A percentile compares a stretch with the other conserved stretches of the same genome.
Conservation (phyloP, 163 green algal species). For the Scenedesmus sp. region DNA sequence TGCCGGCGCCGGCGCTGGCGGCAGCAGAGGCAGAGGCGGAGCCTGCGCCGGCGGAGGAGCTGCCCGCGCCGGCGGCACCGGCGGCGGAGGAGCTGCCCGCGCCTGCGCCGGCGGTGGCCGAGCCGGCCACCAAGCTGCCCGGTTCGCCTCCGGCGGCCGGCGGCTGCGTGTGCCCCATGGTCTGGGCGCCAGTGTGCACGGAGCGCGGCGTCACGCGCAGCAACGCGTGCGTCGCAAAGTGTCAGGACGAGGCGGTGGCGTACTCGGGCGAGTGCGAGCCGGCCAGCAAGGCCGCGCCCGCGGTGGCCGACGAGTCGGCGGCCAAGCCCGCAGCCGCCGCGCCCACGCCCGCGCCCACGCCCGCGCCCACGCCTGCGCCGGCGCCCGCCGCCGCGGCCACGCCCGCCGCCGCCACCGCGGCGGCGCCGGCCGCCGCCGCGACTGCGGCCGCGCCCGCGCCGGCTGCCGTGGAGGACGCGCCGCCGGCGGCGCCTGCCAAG, state of each 20-base stretch:
- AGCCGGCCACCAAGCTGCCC: too few species aligned
- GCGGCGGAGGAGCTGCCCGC: too few species aligned
- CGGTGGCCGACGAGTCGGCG: not conserved
- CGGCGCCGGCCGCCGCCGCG: not conserved
- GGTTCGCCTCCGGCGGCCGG: not conserved
- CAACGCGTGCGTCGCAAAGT: constrained; percentile 47
- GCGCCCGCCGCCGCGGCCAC: not conserved
- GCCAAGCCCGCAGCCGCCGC: not conserved
- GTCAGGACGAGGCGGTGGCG: constrained; percentile 28
- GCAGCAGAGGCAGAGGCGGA: too few species aligned
- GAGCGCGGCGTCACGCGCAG: constrained; percentile 29
- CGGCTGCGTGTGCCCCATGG: constrained; percentile 25
- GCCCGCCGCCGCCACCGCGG: not conserved
- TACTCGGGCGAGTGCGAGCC: constrained; percentile 26
- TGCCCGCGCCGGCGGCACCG: too few species aligned
- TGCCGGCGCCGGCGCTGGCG: too few species aligned
- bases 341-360: too few species aligned
- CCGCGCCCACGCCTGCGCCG: too few species aligned
- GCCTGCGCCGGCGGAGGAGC: too few species aligned
- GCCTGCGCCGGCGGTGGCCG: too few species aligned
- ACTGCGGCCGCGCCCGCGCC: not conserved
- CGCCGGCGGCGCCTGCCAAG: too few species aligned
- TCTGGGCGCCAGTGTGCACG: constrained; percentile 32
- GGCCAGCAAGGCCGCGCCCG: not conserved
- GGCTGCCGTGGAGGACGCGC: too few species aligned